Percentiles rank a stretch among this genome's conserved stretches.
phyloP scores from a whole-genome alignment of 2,329 filamentous ascomycete species.

The Trichophaea hybrida region DNA sequence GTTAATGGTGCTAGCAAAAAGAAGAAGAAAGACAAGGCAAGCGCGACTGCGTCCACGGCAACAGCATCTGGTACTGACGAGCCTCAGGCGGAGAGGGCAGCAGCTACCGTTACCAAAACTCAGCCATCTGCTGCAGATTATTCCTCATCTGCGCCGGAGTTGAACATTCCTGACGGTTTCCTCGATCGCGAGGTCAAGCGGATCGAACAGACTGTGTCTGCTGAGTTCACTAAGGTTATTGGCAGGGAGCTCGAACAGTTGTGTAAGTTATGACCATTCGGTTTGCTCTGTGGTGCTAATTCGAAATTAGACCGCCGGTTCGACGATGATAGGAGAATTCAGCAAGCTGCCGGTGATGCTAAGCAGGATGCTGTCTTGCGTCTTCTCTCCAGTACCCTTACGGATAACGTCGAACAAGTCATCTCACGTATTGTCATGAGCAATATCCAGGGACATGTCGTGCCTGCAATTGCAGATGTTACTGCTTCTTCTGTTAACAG shows the following conservation, averaged over 20 bases:
- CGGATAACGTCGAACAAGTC: constrained; percentile 60
- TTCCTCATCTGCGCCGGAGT: background rate
- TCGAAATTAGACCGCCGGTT: constrained; percentile 41
- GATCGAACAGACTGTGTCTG: constrained; percentile 36
- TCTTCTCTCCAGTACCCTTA: constrained; percentile 52
- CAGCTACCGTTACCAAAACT: constrained; percentile 28
- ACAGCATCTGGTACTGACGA: constrained; percentile 37
- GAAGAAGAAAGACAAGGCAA: constrained; percentile 28
- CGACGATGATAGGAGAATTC: constrained; percentile 53
- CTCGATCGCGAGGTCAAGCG: constrained; percentile 30
- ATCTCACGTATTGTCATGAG: constrained; percentile 61
- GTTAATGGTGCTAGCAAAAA: constrained; percentile 29
- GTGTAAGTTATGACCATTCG: constrained; percentile 20
- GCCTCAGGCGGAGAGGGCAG: constrained; percentile 34
- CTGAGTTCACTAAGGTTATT: constrained; percentile 43
- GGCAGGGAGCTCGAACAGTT: constrained; percentile 45
- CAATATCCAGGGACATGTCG: constrained; percentile 58
- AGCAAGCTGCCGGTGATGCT: constrained; percentile 47
- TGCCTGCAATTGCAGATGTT: constrained; percentile 58
- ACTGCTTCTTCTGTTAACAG: constrained; percentile 55
- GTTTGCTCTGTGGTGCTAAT: constrained; percentile 33
- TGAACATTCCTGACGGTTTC: constrained; percentile 22
- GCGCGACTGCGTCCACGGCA: constrained; percentile 19
- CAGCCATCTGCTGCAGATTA: constrained; percentile 14
- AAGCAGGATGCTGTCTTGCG: constrained; percentile 56